Conservation (phyloP, 2,329 filamentous ascomycete species). For the Penicillium aurantiogriseum region DNA sequence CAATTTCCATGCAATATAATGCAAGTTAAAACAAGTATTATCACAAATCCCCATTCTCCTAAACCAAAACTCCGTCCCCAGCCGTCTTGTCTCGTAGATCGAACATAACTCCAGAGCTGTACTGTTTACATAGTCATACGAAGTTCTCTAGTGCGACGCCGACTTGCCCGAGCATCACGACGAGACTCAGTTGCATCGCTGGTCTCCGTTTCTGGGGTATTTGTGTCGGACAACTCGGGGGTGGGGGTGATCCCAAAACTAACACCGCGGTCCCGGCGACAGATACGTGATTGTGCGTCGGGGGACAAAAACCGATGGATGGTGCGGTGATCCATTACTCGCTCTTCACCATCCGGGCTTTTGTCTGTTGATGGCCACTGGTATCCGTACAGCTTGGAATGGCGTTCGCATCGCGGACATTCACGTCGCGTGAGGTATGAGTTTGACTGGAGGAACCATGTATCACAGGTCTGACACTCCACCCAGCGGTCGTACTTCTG, state of each 20-base stretch:
- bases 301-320: conserved; percentile 79
- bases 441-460: conserved; percentile 81
- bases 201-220: conserved; percentile 37
- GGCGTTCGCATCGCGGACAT: conserved; percentile 89
- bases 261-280: conserved; percentile 39
- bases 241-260: conserved; percentile 39
- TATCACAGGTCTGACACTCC: conserved; percentile 78
- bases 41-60: conserved; percentile 7
- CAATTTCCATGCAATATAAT: conserved; percentile 12
- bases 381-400: conserved; percentile 93
- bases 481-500: conserved; percentile 81
- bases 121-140: conserved; percentile 37
- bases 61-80: conserved; percentile 2
- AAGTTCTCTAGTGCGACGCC: conserved; percentile 33
- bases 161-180: conserved; percentile 37
- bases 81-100: conserved; percentile 5
- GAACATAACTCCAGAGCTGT: neutral
- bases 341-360: conserved; percentile 68
- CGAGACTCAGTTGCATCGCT: conserved; percentile 38
- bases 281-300: conserved; percentile 59
- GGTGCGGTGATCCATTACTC: conserved; percentile 78
- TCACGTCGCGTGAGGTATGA: conserved; percentile 82
- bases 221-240: conserved; percentile 39
- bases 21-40: conserved; percentile 13
- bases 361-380: conserved; percentile 95